Percentiles rank a stretch among this genome's conserved stretches.
Conservation (phyloP, 2,329 filamentous ascomycete genomes). For the Aspergillus ruber region DNA sequence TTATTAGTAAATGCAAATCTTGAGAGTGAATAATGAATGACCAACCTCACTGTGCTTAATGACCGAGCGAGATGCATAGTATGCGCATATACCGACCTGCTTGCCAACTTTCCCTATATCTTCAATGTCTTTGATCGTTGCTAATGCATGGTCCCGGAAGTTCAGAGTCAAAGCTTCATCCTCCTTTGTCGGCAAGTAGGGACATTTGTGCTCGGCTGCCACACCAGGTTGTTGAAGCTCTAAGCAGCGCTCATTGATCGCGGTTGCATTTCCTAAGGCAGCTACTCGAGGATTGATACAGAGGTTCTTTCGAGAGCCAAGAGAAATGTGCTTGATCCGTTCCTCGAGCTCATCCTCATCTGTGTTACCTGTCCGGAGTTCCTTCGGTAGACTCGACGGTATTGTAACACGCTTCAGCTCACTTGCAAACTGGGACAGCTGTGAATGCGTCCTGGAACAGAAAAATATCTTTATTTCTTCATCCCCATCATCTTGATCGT, state of each 20-base stretch:
- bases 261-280: conserved; percentile 61
- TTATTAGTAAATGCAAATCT: neutral
- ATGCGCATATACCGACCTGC: conserved; percentile 77
- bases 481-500: conserved; percentile 45
- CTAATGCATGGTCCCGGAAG: conserved; percentile 79
- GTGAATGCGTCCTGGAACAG: conserved; percentile 87
- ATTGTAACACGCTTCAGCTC: conserved; percentile 74
- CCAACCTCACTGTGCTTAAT: conserved; percentile 69
- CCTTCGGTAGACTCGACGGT: conserved; percentile 61
- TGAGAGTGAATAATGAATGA: neutral
- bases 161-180: conserved; percentile 64
- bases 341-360: conserved; percentile 41
- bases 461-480: conserved; percentile 79
- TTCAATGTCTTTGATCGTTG: conserved; percentile 86
- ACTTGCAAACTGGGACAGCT: conserved; percentile 78
- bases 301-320: conserved; percentile 78
- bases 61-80: conserved; percentile 85
- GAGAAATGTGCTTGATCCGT: conserved; percentile 68
- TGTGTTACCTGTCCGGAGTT: conserved; percentile 18
- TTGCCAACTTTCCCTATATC: conserved; percentile 75
- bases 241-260: conserved; percentile 88
- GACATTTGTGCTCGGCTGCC: conserved; percentile 61
- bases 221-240: conserved; percentile 73
- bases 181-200: conserved; percentile 71
- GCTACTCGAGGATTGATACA: conserved; percentile 85